These are phyloP conservation scores for Penicillium frequentans DNA, from an alignment of 2,329 filamentous ascomycete genomes.

Conservation along the genomic window DNA sequence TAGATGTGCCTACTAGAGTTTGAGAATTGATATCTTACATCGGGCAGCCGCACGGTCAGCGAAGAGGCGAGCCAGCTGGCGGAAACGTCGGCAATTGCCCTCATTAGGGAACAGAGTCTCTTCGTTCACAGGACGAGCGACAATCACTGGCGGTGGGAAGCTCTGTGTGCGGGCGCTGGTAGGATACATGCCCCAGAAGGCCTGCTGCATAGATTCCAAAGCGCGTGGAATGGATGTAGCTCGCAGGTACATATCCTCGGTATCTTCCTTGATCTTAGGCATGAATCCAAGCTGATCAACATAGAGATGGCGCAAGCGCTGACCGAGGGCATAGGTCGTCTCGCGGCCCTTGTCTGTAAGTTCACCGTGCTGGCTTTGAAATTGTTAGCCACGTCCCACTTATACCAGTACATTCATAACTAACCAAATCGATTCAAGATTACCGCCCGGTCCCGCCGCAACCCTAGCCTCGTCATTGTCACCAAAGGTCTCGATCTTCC, in stretches of 20 bases:
- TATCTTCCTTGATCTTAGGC: slow-evolving; percentile 56
- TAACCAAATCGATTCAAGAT: slow-evolving; percentile 80
- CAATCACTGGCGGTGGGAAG: slow-evolving; percentile 64
- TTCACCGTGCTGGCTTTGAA: slow-evolving; percentile 56
- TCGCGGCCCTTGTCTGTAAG: slow-evolving; percentile 73
- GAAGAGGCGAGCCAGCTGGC: slow-evolving; percentile 67
- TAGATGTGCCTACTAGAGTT: not conserved
- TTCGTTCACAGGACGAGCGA: slow-evolving; percentile 64
- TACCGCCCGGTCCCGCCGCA: slow-evolving; percentile 65
- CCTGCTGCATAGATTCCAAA: slow-evolving; percentile 74
- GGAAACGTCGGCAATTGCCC: slow-evolving; percentile 69
- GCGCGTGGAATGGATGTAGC: slow-evolving; percentile 73
- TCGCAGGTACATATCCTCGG: slow-evolving; percentile 69
- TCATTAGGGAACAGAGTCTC: slow-evolving; percentile 83
- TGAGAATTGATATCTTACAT: slow-evolving; percentile 46
- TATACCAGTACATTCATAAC: slow-evolving; percentile 28
- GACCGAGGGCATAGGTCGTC: slow-evolving; percentile 69
- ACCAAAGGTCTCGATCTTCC: slow-evolving; percentile 81
- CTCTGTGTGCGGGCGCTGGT: slow-evolving; percentile 47
- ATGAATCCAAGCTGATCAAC: slow-evolving; percentile 73
- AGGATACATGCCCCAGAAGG: slow-evolving; percentile 75
- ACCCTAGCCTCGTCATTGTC: slow-evolving; percentile 67
- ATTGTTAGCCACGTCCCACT: slow-evolving; percentile 6
- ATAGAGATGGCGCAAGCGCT: slow-evolving; percentile 69
- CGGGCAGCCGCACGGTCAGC: slow-evolving; percentile 68